Base-by-base conservation (phyloP, 2,329 filamentous ascomycete species). In the Claviceps sp. region DNA sequence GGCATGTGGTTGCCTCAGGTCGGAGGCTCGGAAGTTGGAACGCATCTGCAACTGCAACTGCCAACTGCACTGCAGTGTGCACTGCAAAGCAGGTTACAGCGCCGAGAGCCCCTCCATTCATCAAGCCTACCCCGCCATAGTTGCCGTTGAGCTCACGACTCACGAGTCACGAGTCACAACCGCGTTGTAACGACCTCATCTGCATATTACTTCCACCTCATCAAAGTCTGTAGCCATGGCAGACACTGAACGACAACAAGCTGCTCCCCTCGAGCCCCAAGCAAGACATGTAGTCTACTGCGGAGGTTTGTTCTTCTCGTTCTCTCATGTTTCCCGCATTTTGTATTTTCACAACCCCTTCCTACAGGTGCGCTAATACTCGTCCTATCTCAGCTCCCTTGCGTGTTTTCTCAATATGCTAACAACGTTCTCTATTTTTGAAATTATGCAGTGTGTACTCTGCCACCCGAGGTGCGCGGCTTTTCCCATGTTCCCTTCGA, bases 391-490 rank as follows among this genome's bases (percentile, higher is more conserved):
- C 41, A n/a, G 14, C 41, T 26, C 26, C 24, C 26, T 22, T 20
- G 16, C 11, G 38, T 49, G 42, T 41, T 48, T 45, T 30, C 52
- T 44, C 30, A 8, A 38, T 40, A 30, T 57, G 18, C 58, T 46
- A 50, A 46, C 47, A 24, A 44, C 13, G 20, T n/a, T 40, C 11
- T 49, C 18, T 34, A 11, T 30, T n/a, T 3, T 30, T 13, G 5
- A 34, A 9, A 4, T n/a, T 5, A 37, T 37, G 13, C 58, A 84
- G 81, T 84, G 48, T 84, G 81, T 69, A 77, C 77, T 54, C 70
- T 84, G 52, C 81, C 81, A 38, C 80, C 81, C 51, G 81, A 84
- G 76, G 80, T 83, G 74, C 56, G 64, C 54, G 48, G 14, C 47
- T 40, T 51, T 42, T 42, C 18, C 4, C 2, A 6, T 8, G 34